These are phyloP conservation scores for Polysphondylium violaceum DNA, from an alignment of 78 protist species.

Conservation along the genomic window DNA sequence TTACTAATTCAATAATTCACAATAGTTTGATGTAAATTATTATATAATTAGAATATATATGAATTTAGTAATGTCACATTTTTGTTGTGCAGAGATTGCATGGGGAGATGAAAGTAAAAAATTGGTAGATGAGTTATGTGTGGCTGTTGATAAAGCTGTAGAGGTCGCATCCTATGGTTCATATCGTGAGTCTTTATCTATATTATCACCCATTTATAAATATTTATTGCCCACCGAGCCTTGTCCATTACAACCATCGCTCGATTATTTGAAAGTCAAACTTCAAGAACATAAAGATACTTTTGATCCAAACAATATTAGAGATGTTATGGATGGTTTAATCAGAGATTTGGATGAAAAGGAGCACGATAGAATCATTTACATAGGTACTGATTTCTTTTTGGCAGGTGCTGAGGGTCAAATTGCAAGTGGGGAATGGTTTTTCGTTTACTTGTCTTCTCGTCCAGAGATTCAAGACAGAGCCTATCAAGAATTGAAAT, in stretches of 20 bases:
- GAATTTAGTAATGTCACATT: no score
- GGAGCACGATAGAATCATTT: neutral
- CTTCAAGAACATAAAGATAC: constrained; percentile 7
- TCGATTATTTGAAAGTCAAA: neutral
- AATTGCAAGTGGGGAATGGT: neutral
- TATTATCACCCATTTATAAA: neutral
- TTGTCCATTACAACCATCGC: no score
- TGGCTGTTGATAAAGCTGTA: neutral
- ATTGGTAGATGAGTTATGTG: no score
- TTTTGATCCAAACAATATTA: neutral
- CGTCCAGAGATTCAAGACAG: constrained; percentile 40
- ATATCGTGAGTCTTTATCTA: neutral
- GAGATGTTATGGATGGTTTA: constrained; percentile 14
- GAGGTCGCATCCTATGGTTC: neutral
- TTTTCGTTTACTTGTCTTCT: neutral
- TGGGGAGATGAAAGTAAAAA: neutral
- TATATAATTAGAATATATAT: no score
- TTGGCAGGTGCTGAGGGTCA: constrained; percentile 29
- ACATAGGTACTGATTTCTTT: neutral
- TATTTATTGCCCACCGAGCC: neutral
- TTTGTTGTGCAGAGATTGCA: constrained; percentile 7
- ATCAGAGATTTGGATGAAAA: constrained; percentile 7
- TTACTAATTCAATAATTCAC: no score
- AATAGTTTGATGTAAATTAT: no score
- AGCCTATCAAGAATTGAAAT: constrained; percentile 14